Evolutionary conservation across 768 basidiomycete genomes (phyloP).

Genomic region (Lentinula raphanica): DNA sequence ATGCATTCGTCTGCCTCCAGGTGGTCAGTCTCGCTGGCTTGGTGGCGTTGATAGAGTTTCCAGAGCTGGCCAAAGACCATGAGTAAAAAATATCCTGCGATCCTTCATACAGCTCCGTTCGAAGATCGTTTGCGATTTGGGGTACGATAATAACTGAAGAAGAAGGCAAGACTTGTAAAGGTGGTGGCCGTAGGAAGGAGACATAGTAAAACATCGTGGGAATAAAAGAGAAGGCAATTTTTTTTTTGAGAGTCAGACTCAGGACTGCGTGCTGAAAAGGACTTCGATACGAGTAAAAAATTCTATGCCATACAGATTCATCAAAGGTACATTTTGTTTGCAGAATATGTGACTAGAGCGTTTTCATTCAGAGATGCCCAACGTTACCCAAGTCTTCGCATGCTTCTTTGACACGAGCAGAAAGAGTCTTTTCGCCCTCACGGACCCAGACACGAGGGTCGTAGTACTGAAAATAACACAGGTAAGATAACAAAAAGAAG

Average conservation of each 20-base stretch:
- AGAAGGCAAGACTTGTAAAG: constrained; percentile 40
- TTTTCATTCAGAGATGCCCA: constrained; percentile 14
- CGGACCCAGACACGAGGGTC: constrained; percentile 98
- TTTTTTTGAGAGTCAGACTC: neutral
- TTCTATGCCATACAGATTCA: neutral
- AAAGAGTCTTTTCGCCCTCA: constrained; percentile 94
- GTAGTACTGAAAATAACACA: constrained; percentile 52
- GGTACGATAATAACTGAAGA: constrained; percentile 61
- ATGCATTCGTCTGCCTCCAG: constrained; percentile 59
- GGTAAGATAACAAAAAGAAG: neutral
- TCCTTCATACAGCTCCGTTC: constrained; percentile 62
- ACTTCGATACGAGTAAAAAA: neutral
- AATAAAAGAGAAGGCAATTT: neutral
- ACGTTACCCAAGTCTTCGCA: constrained; percentile 81
- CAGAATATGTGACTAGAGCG: too few relatives aligned
- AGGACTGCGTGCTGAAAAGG: neutral
- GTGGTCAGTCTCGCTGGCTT: constrained; percentile 64
- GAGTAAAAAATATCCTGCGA: constrained; percentile 64
- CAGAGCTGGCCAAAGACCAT: constrained; percentile 41
- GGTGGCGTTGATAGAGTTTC: constrained; percentile 24
- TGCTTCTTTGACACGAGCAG: constrained; percentile 86
- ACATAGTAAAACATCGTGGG: constrained; percentile 77
- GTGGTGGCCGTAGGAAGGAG: constrained; percentile 86
- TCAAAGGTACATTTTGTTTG: neutral
- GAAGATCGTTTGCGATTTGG: constrained; percentile 85